Base-by-base conservation (phyloP, 305 asterid genomes). In the Andrographis paniculata region DNA sequence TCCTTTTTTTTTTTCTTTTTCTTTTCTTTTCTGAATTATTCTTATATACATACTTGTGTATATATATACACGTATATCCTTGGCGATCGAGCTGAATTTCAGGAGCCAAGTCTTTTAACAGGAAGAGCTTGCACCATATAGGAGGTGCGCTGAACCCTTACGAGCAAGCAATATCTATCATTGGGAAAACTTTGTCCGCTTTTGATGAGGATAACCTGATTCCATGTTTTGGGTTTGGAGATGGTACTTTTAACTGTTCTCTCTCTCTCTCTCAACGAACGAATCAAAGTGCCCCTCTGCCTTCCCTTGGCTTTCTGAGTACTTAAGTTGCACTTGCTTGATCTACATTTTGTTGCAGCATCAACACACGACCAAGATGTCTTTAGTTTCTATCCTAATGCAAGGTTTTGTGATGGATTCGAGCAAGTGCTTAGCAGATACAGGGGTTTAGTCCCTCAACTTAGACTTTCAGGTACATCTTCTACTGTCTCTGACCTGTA, bases 141-240 rank as follows among this genome's bases (percentile, higher is more conserved):
- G 83, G 79, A 50, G 44, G 15, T 23, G 60, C 43, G 15, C 63
- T 40, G 20, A 75, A 75, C 60, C 83, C 83, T 0, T 75, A 75
- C 18, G 72, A 71, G 54, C 70, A 75, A 57, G 79, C 83, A 1
- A 75, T 75, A 53, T 65, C 79, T 45, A 75, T 75, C 54, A 68
- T 75, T 1, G 79, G 82, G 46, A 71, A 68, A 55, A 75, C 79
- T 9, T 47, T 75, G 43, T 71, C 76, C 0, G 53, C 72, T 20
- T 75, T 75, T 35, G 83, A 75, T 22, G 83, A 71, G 31, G 79
- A 75, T 60, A 71, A 71, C 62, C 33, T 74, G 20, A 70, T 74
- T 27, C 81, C 81, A 30, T 74, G 81, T 58, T 74, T 57, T 22
- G 82, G 82, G 36, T 75, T 75, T 11, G 82, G 82, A 65, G 82